Evolutionary conservation across 208 protist species (phyloP).

Genomic region (Acanthamoeba divionensis): DNA sequence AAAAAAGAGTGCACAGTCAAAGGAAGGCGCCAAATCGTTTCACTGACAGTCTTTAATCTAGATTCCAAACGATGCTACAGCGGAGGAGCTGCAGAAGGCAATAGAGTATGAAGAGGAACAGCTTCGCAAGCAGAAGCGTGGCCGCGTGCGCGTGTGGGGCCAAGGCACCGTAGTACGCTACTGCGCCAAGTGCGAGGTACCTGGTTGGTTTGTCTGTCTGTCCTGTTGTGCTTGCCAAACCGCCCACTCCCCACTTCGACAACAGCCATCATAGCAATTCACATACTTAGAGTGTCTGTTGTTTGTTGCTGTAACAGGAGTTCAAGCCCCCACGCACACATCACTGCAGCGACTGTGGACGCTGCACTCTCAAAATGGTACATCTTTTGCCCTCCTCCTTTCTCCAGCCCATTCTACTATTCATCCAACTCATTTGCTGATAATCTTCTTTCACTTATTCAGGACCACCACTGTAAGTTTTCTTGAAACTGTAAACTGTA

Average conservation of each 20-base stretch:
- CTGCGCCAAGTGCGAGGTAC: conserved; percentile 37
- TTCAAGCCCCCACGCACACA: conserved; percentile 22
- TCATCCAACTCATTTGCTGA: not conserved
- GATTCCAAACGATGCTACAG: not conserved
- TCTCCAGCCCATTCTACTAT: not conserved
- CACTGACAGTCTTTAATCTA: not conserved
- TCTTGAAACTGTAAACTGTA: not conserved
- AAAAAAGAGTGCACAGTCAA: not conserved
- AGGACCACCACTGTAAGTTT: conserved; percentile 48
- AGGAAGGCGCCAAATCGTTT: not conserved
- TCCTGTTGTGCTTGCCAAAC: too few species aligned
- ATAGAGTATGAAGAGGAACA: too few species aligned
- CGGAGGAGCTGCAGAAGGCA: too few species aligned
- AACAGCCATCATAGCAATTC: too few species aligned
- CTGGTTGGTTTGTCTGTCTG: too few species aligned
- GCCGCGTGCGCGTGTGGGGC: too few species aligned
- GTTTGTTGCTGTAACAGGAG: too few species aligned
- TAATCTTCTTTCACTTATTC: not conserved
- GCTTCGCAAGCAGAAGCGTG: too few species aligned
- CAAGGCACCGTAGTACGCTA: too few species aligned
- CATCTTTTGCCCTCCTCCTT: not conserved
- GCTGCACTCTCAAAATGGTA: conserved; percentile 33
- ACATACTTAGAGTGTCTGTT: too few species aligned
- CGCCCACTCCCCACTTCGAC: too few species aligned
- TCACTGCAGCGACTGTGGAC: not conserved